phyloP scores from a whole-genome alignment of 768 basidiomycete species.

The Epithele typhae region DNA sequence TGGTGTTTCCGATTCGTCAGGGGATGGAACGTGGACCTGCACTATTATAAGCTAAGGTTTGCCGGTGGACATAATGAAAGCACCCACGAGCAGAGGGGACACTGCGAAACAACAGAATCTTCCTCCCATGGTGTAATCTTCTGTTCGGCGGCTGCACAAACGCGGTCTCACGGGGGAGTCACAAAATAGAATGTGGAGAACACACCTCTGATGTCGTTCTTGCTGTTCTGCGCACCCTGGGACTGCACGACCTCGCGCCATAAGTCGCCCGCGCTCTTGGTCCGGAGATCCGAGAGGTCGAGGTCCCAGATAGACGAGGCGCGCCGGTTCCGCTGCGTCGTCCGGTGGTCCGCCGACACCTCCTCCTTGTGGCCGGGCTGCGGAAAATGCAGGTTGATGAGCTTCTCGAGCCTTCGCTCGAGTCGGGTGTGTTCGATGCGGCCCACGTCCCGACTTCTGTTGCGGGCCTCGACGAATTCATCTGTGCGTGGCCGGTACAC shows the following conservation, averaged over 20 bases:
- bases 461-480: constrained; percentile 59
- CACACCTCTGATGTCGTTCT: constrained; percentile 65
- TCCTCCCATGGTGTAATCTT: constrained; percentile 94
- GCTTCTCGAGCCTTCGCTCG: constrained; percentile 84
- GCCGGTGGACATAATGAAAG: too few relatives aligned
- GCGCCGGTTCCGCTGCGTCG: constrained; percentile 31
- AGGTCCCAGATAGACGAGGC: constrained; percentile 74
- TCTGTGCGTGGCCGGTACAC: constrained; percentile 77
- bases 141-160: constrained; percentile 69
- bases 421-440: constrained; percentile 81
- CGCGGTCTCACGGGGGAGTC: not conserved
- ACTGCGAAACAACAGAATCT: constrained; percentile 70
- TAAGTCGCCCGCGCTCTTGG: constrained; percentile 62
- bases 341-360: constrained; percentile 4
- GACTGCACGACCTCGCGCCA: constrained; percentile 60
- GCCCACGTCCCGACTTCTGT: constrained; percentile 36
- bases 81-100: constrained; percentile 80
- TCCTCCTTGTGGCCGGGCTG: constrained; percentile 15
- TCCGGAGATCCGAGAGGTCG: constrained; percentile 50
- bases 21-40: constrained; percentile 73
- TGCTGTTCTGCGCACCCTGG: constrained; percentile 41
- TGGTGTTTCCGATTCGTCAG: constrained; percentile 95
- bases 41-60: too few relatives aligned
- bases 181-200: not conserved
- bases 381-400: constrained; percentile 70